These are phyloP conservation scores for Phragmites australis DNA, from an alignment of 176 grass and related monocot genomes.

Conservation along the genomic window DNA sequence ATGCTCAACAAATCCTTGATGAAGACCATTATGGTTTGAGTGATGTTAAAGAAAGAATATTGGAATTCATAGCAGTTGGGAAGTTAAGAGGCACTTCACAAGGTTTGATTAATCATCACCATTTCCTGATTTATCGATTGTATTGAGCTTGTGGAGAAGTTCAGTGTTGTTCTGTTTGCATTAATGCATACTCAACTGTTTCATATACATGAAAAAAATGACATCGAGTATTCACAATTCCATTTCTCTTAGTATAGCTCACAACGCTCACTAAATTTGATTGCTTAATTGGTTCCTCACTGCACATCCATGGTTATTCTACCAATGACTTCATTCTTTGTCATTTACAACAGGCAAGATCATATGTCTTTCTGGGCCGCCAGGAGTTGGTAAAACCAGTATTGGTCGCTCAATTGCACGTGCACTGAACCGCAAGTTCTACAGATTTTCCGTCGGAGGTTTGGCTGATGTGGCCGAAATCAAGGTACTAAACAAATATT, in stretches of 20 bases:
- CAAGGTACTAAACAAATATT: conserved; percentile 58
- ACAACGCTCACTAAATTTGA: conserved; percentile 24
- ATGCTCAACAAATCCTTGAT: conserved; percentile 92
- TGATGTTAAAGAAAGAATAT: conserved; percentile 98
- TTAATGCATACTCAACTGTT: conserved; percentile 1
- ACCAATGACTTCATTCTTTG: conserved; percentile 28
- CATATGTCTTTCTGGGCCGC: conserved; percentile 97
- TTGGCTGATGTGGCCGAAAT: conserved; percentile 99
- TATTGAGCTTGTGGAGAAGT: conserved; percentile 18
- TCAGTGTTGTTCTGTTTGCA: conserved; percentile 12
- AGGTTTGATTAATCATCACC: conserved; percentile 52
- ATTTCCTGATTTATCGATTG: conserved; percentile 23
- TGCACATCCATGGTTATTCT: conserved; percentile 6
- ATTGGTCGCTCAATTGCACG: conserved; percentile 97
- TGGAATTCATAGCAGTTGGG: conserved; percentile 98
- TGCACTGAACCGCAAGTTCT: conserved; percentile 87
- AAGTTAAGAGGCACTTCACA: conserved; percentile 96
- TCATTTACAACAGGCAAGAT: conserved; percentile 80
- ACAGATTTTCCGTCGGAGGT: conserved; percentile 97
- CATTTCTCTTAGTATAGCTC: not conserved
- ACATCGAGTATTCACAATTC: not conserved
- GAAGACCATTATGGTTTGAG: conserved; percentile 99
- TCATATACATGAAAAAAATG: conserved; percentile 9
- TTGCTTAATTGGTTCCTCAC: not conserved
- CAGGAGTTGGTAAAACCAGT: conserved; percentile 99